A percentile compares a stretch with the other conserved stretches of the same genome.
These are phyloP conservation scores for Cryphonectria japonica DNA, from an alignment of 2,329 filamentous ascomycete genomes.

Conservation along the genomic window DNA sequence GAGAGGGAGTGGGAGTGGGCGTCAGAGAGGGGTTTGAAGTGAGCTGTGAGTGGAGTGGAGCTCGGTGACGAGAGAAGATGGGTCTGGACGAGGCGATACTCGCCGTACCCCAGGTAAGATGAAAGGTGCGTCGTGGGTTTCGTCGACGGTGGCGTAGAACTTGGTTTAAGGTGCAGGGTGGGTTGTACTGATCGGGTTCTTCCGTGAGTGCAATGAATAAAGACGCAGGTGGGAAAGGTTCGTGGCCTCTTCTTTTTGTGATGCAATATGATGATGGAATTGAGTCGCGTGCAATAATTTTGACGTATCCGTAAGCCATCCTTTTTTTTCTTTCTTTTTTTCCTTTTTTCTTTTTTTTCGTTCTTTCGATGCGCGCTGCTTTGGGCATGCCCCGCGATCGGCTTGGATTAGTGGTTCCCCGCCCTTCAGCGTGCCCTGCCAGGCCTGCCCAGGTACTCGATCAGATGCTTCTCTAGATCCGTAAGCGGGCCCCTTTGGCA, in stretches of 20 bases:
- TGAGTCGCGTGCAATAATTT: not conserved
- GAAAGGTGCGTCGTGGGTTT: not conserved
- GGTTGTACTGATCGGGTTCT: not conserved
- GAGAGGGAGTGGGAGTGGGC: no score
- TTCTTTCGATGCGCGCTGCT: not conserved
- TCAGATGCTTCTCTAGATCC: slow-evolving; percentile 1
- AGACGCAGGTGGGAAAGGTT: not conserved
- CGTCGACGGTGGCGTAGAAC: not conserved
- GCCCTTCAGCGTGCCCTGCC: not conserved
- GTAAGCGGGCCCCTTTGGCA: not conserved
- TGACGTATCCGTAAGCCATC: not conserved
- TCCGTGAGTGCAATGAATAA: not conserved
- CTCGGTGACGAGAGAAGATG: slow-evolving; percentile 5
- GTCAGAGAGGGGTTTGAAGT: not conserved
- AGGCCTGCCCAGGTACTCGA: not conserved
- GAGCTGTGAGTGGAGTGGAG: slow-evolving; percentile 15
- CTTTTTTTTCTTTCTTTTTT: not conserved
- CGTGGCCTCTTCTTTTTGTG: not conserved
- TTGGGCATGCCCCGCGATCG: not conserved
- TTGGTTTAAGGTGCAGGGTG: no score
- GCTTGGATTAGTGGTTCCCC: not conserved
- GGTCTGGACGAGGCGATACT: slow-evolving; percentile 16
- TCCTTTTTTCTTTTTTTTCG: not conserved
- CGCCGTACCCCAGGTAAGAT: slow-evolving; percentile 20
- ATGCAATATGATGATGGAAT: not conserved